These are phyloP conservation scores for Phalaenopsis hybrid DNA, from an alignment of 116 monocot species.

Conservation along the genomic window DNA sequence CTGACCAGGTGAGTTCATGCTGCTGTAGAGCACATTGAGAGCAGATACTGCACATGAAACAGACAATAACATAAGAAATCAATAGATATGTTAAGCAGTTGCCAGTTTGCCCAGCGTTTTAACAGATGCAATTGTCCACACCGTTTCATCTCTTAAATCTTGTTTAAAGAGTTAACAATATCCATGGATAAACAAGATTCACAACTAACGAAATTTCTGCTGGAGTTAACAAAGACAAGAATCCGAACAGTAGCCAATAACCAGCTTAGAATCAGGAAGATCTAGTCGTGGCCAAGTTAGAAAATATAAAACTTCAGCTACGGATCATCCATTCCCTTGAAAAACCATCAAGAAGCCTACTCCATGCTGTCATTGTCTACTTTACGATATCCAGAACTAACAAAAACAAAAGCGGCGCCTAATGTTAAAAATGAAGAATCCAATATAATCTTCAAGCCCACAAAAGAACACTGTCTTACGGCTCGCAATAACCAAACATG, in stretches of 20 bases:
- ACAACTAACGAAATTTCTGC: not conserved
- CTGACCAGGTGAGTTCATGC: conserved; percentile 59
- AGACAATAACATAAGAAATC: not conserved
- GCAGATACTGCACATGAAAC: conserved; percentile 49
- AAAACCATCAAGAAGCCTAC: not conserved
- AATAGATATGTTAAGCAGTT: not conserved
- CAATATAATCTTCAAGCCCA: not conserved
- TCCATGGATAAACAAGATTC: not conserved
- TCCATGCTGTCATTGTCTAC: not conserved
- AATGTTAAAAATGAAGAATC: not conserved
- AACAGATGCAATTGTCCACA: not conserved
- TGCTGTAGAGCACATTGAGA: conserved; percentile 50
- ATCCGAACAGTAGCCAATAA: not conserved
- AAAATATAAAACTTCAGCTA: not conserved
- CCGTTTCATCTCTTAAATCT: not conserved
- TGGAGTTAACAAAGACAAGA: not conserved
- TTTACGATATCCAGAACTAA: not conserved
- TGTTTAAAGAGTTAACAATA: not conserved
- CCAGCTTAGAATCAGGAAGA: not conserved
- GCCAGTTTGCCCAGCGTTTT: not conserved
- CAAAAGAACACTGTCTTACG: not conserved
- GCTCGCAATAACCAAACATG: not conserved
- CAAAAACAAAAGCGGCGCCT: not conserved
- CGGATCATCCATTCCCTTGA: not conserved
- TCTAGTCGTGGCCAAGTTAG: not conserved